Evolutionary conservation across 2,329 filamentous ascomycete species (phyloP).

Genomic region (Dactylellina cionopaga): DNA sequence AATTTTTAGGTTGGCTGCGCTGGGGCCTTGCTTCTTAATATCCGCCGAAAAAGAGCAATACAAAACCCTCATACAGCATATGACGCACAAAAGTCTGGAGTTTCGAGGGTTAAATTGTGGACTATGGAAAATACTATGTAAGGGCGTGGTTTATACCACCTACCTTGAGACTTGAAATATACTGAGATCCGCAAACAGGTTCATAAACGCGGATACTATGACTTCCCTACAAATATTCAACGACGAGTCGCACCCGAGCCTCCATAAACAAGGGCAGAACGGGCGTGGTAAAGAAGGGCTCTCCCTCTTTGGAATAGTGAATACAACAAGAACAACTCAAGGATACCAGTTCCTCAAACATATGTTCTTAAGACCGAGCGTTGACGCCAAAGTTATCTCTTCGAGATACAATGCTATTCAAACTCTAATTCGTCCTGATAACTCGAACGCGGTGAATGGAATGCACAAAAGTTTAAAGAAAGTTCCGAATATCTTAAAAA

Average conservation of each 20-base stretch:
- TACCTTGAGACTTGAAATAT: neutral
- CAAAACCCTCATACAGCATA: constrained; percentile 72
- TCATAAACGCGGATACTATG: constrained; percentile 82
- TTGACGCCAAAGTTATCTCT: constrained; percentile 73
- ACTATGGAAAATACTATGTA: constrained; percentile 72
- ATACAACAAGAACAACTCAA: constrained; percentile 72
- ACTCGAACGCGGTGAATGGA: constrained; percentile 67
- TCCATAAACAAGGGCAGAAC: constrained; percentile 76
- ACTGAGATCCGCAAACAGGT: constrained; percentile 67
- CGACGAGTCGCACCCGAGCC: constrained; percentile 82
- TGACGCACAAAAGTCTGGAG: constrained; percentile 67
- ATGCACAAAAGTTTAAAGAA: constrained; percentile 73
- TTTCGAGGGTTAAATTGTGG: constrained; percentile 78
- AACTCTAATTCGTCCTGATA: constrained; percentile 74
- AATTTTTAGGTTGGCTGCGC: constrained; percentile 75
- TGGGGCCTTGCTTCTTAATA: constrained; percentile 82
- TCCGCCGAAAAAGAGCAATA: constrained; percentile 74
- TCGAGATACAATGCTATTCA: constrained; percentile 77
- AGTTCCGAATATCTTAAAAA: constrained; percentile 78
- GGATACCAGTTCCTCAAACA: constrained; percentile 79
- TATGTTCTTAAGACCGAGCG: constrained; percentile 80
- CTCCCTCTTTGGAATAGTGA: constrained; percentile 72
- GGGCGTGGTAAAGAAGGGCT: constrained; percentile 81
- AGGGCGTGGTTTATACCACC: constrained; percentile 54
- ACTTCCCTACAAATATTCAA: constrained; percentile 85